phyloP scores from a whole-genome alignment of 2,329 filamentous ascomycete species.

The Elsinoe necatrix region DNA sequence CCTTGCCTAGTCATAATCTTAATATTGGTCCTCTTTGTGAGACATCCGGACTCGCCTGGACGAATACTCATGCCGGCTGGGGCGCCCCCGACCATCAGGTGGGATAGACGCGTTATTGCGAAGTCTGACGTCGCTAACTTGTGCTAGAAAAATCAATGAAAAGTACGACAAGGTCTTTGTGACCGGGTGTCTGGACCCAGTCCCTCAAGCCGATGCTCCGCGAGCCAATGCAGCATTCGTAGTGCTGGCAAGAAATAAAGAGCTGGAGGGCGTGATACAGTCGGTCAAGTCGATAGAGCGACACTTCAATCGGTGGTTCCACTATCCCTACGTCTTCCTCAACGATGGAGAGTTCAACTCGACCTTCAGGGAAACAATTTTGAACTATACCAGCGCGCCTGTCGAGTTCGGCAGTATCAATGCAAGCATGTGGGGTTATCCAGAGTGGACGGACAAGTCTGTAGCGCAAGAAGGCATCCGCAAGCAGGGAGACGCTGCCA shows the following conservation, averaged over 20 bases:
- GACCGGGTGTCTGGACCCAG: conserved; percentile 69
- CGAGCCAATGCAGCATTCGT: conserved; percentile 93
- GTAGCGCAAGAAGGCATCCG: conserved; percentile 92
- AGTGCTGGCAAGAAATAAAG: conserved; percentile 90
- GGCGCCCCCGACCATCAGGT: conserved; percentile 83
- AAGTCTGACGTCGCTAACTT: not conserved
- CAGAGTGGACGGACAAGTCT: conserved; percentile 90
- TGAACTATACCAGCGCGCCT: conserved; percentile 76
- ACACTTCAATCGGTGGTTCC: conserved; percentile 98
- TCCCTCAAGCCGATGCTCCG: conserved; percentile 60
- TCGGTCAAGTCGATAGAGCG: conserved; percentile 96
- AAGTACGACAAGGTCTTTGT: conserved; percentile 96
- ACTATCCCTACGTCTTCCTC: conserved; percentile 97
- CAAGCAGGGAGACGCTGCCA: conserved; percentile 91
- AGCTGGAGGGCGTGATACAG: conserved; percentile 89
- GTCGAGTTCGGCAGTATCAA: conserved; percentile 95
- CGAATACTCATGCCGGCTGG: conserved; percentile 81
- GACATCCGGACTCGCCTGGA: conserved; percentile 74
- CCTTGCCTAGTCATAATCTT: conserved; percentile 84
- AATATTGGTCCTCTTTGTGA: conserved; percentile 81
- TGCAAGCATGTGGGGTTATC: conserved; percentile 87
- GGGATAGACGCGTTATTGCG: conserved; percentile 29
- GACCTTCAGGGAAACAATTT: conserved; percentile 78
- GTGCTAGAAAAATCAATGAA: conserved; percentile 83
- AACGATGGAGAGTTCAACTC: conserved; percentile 97